These are phyloP conservation scores for Rhodotorula glutinis DNA, from an alignment of 1,284 basidiomycete species.

Conservation along the genomic window DNA sequence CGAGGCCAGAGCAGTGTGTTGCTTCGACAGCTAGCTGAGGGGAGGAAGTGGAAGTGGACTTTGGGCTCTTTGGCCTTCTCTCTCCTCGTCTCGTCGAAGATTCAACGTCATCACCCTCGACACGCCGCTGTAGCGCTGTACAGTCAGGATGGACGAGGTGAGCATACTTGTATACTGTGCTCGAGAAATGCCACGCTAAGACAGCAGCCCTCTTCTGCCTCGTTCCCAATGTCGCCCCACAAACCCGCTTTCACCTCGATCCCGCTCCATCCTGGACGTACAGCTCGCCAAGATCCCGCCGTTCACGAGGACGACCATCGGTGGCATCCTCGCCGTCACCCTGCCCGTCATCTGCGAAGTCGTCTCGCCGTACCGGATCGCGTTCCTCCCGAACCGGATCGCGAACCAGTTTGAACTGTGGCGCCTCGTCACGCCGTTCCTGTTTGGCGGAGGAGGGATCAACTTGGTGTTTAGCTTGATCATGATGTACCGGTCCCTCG, in stretches of 20 bases:
- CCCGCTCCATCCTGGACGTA: too few relatives aligned
- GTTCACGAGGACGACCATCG: conserved; percentile 70
- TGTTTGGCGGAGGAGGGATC: conserved; percentile 64
- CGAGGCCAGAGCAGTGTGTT: neutral
- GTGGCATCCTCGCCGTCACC: conserved; percentile 62
- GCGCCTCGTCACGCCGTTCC: conserved; percentile 72
- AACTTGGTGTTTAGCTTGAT: conserved; percentile 67
- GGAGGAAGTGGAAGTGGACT: too few relatives aligned
- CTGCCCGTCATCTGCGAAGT: conserved; percentile 61
- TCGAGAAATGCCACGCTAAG: neutral
- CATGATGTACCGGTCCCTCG: conserved; percentile 69
- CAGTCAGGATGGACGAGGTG: conserved; percentile 10
- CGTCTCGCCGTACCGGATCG: conserved; percentile 57
- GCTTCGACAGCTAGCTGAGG: too few relatives aligned
- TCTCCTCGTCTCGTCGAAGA: too few relatives aligned
- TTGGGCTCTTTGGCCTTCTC: too few relatives aligned
- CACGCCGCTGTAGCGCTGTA: neutral
- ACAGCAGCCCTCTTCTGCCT: neutral
- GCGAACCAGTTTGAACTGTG: conserved; percentile 58
- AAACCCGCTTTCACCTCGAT: too few relatives aligned
- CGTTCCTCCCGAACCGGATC: conserved; percentile 57
- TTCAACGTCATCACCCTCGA: neutral
- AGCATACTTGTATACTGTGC: neutral
- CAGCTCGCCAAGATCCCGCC: conserved; percentile 76
- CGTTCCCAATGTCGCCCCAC: neutral